Evolutionary conservation across 1,284 basidiomycete species (phyloP), one percentile per base, ranked within the genome.

Genomic region (Trametes sp.): DNA sequence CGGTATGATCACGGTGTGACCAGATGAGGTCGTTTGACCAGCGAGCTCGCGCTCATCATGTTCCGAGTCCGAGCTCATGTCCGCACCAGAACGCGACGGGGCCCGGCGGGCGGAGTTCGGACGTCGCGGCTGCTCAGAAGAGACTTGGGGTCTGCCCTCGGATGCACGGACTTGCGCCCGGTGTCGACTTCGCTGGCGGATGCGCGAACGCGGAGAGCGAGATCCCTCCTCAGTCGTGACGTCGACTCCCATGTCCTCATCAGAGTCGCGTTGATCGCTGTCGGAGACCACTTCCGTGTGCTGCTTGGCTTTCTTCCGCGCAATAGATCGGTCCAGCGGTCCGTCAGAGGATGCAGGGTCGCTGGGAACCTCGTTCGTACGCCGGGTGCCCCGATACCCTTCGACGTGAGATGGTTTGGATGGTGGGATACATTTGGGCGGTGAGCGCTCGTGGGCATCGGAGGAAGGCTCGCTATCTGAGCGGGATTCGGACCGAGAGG

Each of bases 1-100:
- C 28, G 82, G 83, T 38, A 83, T 70, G 23, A 67, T 69, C 16
- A 81, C 73, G 31, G 69, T 70, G 42, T 61, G 64, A 26, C 62
- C 62, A 19, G 49, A 19, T 23, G 49, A 46, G 13, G 26, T 31
- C 59, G 21, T 14, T 46, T 52, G 24, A 33, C 42, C 42, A 36
- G 36, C 14, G 45, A 26, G 21, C 3, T 61, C 62, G 54, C 13
- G 49, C 26, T 46, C 58, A 29, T 46, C 52, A n/a, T 58, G 49
- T 5, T 62, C 66, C 44, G 63, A 48, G 24, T 55, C 60, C 4
- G 56, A 59, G 21, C 23, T 38, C 19, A 48, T 46, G 23, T 33
- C 31, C 13, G n/a, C 38, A 35, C 53, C 36, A 26, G 62, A 61
- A 53, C 24, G 26, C 14, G 53, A 50, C 33, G 49, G 44, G 19